These are phyloP conservation scores for Chrysopogon serrulatus DNA, from an alignment of 176 grass and related monocot species.

Conservation along the genomic window DNA sequence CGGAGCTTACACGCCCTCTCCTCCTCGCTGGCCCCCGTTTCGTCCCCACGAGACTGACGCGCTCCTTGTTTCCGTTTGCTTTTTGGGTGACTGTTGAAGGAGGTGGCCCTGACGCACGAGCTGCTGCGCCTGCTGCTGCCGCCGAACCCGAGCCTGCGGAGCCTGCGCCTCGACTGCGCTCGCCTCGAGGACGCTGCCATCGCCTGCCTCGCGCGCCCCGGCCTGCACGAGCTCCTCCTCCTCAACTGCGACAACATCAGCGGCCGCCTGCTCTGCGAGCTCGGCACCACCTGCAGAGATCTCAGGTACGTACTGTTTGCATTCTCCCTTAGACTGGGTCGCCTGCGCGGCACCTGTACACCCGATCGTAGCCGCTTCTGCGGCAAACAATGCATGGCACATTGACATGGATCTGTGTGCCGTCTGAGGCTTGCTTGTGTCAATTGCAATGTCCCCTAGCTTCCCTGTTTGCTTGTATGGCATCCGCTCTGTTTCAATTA, in stretches of 20 bases:
- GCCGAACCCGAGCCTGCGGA: slow-evolving; percentile 62
- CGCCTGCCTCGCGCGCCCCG: slow-evolving; percentile 51
- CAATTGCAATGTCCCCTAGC: neutral
- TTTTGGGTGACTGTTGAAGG: slow-evolving; percentile 33
- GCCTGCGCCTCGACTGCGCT: slow-evolving; percentile 70
- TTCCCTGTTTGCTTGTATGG: neutral
- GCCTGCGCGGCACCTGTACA: neutral
- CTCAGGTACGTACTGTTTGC: slow-evolving; percentile 45
- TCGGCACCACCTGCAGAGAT: slow-evolving; percentile 73
- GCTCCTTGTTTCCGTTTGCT: neutral
- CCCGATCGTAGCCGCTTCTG: neutral
- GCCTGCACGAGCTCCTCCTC: slow-evolving; percentile 69
- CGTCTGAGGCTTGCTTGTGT: neutral
- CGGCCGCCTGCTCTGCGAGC: slow-evolving; percentile 63
- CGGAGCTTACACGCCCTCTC: neutral
- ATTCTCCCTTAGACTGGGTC: neutral
- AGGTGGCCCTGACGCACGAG: slow-evolving; percentile 55
- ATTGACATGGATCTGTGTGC: neutral
- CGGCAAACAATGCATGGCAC: neutral
- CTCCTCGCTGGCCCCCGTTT: neutral
- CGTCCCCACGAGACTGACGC: neutral
- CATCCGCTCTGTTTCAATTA: neutral
- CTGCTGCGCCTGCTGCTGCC: slow-evolving; percentile 65
- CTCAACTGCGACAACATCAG: slow-evolving; percentile 76
- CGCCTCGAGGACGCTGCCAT: slow-evolving; percentile 68